Base-by-base conservation (phyloP, 805 yeast species). In the Hagleromyces aurorensis region DNA sequence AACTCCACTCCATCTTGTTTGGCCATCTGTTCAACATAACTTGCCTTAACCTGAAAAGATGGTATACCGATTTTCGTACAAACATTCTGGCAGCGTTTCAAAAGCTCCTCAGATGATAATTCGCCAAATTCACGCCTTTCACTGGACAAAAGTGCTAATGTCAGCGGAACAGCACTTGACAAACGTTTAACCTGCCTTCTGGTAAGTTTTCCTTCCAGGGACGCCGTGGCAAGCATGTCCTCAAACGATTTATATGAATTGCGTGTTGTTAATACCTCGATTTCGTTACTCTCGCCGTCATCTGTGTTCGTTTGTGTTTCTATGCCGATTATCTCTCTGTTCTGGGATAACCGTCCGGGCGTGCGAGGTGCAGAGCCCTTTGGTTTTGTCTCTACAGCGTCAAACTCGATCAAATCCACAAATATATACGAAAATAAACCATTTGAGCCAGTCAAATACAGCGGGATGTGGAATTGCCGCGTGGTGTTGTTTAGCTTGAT, bases 361-460 rank as follows among this genome's bases (percentile, higher is more conserved):
- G 62, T 58, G 8, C 80, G 69, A n/a, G 68, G 50, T 6, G 61
- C 49, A 13, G 63, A 58, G 23, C 73, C 69, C 33, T 62, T 67
- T 25, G 69, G 70, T 32, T 65, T 69, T 21, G 71, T 75, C 26
- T 70, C 67, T 3, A 56, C 59, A 2, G 83, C 66, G 11, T 65
- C 62, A 55, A 83, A 85, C 26, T 63, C 52, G 7, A 84, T 70
- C 37, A 89, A 64, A 55, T 91, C 99, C 3, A 75, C 74, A 50
- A 87, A 78, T 1, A 84, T 68, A 46, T 72, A 82, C 1, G 95
- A 95, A 52, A 70, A 85, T 49, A 87, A 60, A 0, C 98, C 99
- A 52, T 79, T 79, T 2, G 75, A 49, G 0, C 77, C 78, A 1
- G 82, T 60, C 10, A 71, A 65, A 50, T 81, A 85, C 17, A 91